phyloP scores from a whole-genome alignment of 495 filamentous ascomycete genomes.

The Trypethelium eluteriae region DNA sequence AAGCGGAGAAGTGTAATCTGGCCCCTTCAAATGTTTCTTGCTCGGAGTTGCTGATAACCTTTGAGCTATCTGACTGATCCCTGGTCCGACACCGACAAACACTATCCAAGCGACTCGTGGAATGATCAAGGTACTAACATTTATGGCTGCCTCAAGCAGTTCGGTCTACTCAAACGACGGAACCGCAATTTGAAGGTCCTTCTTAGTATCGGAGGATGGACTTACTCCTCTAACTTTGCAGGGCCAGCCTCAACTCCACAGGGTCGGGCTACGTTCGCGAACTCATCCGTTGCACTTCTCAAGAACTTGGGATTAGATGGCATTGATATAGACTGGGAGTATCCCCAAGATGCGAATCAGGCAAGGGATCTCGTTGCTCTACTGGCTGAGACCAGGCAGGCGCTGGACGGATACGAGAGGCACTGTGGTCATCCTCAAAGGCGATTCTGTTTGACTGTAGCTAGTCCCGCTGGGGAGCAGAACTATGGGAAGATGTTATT shows the following conservation, averaged over 20 bases:
- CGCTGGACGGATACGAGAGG: slow-evolving; percentile 23
- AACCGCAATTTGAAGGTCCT: slow-evolving; percentile 86
- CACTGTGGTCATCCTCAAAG: slow-evolving; percentile 15
- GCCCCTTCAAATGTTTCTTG: slow-evolving; percentile 9
- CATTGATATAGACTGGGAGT: slow-evolving; percentile 65
- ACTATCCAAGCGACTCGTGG: slow-evolving; percentile 74
- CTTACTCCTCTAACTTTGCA: slow-evolving; percentile 81
- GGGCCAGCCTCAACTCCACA: slow-evolving; percentile 56
- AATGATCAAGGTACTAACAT: slow-evolving; percentile 50
- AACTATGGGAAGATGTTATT: slow-evolving; percentile 66
- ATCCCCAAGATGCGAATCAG: slow-evolving; percentile 49
- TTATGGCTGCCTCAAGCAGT: slow-evolving; percentile 90
- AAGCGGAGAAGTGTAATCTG: slow-evolving; percentile 63
- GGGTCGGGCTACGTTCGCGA: slow-evolving; percentile 62
- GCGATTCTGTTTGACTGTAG: slow-evolving; percentile 70
- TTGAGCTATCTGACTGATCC: slow-evolving; percentile 63
- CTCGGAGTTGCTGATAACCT: slow-evolving; percentile 6
- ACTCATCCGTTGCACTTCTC: slow-evolving; percentile 56
- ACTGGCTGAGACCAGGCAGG: slow-evolving; percentile 55
- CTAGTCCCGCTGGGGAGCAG: slow-evolving; percentile 53
- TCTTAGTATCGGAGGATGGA: slow-evolving; percentile 94
- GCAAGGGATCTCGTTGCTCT: slow-evolving; percentile 64
- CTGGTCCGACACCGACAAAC: slow-evolving; percentile 81
- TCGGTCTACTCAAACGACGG: slow-evolving; percentile 79
- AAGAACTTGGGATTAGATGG: slow-evolving; percentile 58